Base-by-base conservation (phyloP, 495 filamentous ascomycete genomes). In the Penicillium antarcticum region DNA sequence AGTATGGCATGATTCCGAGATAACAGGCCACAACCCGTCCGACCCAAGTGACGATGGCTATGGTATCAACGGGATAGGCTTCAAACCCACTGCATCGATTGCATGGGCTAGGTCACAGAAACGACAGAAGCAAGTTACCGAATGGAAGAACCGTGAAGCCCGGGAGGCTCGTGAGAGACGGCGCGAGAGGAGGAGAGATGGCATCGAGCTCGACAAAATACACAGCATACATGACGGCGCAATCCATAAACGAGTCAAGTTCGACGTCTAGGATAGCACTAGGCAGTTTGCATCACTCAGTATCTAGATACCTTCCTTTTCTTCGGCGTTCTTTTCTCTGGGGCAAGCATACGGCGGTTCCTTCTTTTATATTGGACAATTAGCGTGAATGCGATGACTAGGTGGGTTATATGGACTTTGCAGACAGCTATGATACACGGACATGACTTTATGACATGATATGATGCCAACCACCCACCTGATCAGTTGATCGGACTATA, bases 1-100 rank as follows among this genome's bases (percentile, higher is more conserved):
- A 52, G 91, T 88, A 31, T 94, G 89, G 90, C 85, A 84, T 59
- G 87, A 90, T 53, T 76, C 85, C 47, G 90, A 95, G 57, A 92
- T 95, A 53, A 95, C 90, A 0, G 83, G 90, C 14, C 87, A 94
- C 62, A 77, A 87, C 55, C 85, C 85, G 3, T 77, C 77, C 26
- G 87, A 90, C 63, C 84, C 84, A 34, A 82, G 79, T 48, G 87
- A 90, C 55, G 87, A 91, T 67, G 87, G 87, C 21, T 87, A 87
- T 32, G 87, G 87, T 33, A 88, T 91, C 55, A 89, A 95, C 67
- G 92, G 92, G 12, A 87, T 97, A 60, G 92, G 92, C 1, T 97
- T 95, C 69, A 86, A 83, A 55, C 92, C 92, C 1, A 97, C 91
- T 8, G 79, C 91, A 14, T 87, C 87, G 29, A 83, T 91, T 26